Base-by-base conservation (phyloP, 164 flowering plant species). In the Stephania cephalantha region DNA sequence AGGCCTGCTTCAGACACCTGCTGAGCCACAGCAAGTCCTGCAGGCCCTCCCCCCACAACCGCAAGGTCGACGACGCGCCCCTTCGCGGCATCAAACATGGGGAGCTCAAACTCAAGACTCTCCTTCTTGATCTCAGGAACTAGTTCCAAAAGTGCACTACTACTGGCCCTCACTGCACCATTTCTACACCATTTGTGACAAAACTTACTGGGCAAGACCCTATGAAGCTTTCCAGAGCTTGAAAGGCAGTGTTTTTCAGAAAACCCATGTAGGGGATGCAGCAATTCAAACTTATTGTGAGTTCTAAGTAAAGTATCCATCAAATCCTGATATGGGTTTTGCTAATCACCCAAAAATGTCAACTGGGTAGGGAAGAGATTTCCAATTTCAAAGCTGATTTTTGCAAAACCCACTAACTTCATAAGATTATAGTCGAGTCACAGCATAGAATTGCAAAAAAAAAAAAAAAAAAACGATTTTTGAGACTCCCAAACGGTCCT, bases 11-110 rank as follows among this genome's bases (percentile, higher is more conserved):
- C 89, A 0, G 98, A 94, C 35, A 91, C 98, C 76, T 87, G 96
- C 85, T 94, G 95, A 0, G 98, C 97, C 10, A 94, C 94, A 1
- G 95, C 94, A 46, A 94, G 92, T n/a, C 98, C 97, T 0, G 98
- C 95, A 46, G 98, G 98, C 0, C 98, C 98, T 29, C 95, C 94
- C 6, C 95, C 97, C 29, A 94, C 95, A 61, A 92, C 93, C n/a
- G 88, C 95, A 7, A 90, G 79, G 78, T 91, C 96, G 48, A 93
- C 90, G n/a, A 88, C 87, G 61, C 82, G 77, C 29, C 86, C 85
- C 79, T 87, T 91, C 15, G 91, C 86, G 15, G 97, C 81, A 72
- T 93, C 92, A 82, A 82, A 93, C 83, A 89, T 46, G 31, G 98
- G 94, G 72, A 91, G 93, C 81, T 93, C 98, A 81, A 90, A 88